A percentile compares a stretch with the other conserved stretches of the same genome.
Conservation (phyloP, 23 red algal genomes). For the Agarophyton chilense region DNA sequence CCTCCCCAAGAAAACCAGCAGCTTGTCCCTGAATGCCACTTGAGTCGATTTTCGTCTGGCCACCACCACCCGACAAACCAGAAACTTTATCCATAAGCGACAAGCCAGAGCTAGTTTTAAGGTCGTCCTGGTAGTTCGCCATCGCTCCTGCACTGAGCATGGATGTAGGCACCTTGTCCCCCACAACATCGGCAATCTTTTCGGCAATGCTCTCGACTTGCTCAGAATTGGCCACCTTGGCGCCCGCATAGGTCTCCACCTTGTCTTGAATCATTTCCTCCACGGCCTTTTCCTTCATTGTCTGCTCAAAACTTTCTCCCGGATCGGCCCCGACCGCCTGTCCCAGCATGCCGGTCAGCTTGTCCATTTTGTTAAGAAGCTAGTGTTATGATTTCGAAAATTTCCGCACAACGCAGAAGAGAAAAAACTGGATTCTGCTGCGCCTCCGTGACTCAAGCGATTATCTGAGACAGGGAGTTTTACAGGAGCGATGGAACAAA, state of each 20-base stretch:
- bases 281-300: slow-evolving; percentile 56
- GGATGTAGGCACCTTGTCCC: not conserved
- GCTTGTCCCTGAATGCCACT: not conserved
- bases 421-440: no score
- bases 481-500: no score
- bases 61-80: slow-evolving; percentile 4
- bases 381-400: no score
- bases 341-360: slow-evolving; percentile 39
- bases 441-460: no score
- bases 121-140: not conserved
- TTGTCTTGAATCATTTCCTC: slow-evolving; percentile 46
- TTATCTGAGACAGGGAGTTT: no score
- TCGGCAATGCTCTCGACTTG: slow-evolving; percentile 34
- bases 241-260: slow-evolving; percentile 39
- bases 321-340: slow-evolving; percentile 4
- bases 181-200: slow-evolving; percentile 32
- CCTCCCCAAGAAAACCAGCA: not conserved
- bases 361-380: slow-evolving; percentile 45
- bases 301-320: slow-evolving; percentile 35
- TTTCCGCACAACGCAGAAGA: no score
- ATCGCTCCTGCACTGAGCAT: not conserved
- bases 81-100: not conserved
- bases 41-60: not conserved
- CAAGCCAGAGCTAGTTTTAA: not conserved
- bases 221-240: slow-evolving; percentile 22